phyloP scores from a whole-genome alignment of 768 basidiomycete species.

The Pluteus cervinus region DNA sequence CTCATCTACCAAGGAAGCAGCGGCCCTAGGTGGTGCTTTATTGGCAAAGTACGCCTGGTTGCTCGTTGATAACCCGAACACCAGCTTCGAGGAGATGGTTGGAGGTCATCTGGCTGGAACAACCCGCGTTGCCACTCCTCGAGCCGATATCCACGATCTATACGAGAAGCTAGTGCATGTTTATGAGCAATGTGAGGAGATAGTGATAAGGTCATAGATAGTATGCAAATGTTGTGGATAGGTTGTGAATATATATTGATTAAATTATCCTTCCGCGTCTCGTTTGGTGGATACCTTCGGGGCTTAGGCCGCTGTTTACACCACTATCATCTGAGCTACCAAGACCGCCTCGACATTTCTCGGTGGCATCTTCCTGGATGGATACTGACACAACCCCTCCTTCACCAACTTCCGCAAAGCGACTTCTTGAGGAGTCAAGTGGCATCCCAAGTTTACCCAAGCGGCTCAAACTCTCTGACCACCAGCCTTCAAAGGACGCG shows the following conservation, averaged over 20 bases:
- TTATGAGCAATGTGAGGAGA: constrained; percentile 54
- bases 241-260: not conserved
- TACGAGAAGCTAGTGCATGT: constrained; percentile 48
- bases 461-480: too few relatives aligned
- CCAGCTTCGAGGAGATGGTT: constrained; percentile 61
- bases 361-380: too few relatives aligned
- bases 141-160: constrained; percentile 32
- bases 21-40: constrained; percentile 65
- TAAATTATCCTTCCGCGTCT: not conserved
- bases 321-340: too few relatives aligned
- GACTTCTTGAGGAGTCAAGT: too few relatives aligned
- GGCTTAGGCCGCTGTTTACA: too few relatives aligned
- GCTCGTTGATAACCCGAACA: constrained; percentile 34
- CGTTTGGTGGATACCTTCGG: not conserved
- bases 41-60: constrained; percentile 72
- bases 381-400: too few relatives aligned
- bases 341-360: too few relatives aligned
- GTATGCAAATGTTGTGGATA: not conserved
- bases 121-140: constrained; percentile 58
- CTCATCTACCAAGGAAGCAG: constrained; percentile 62
- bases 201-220: constrained; percentile 21
- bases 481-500: too few relatives aligned
- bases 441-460: too few relatives aligned
- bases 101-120: constrained; percentile 44
- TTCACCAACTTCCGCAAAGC: too few relatives aligned